Conservation (phyloP, 2,329 filamentous ascomycete genomes). For the Alternaria sp. region DNA sequence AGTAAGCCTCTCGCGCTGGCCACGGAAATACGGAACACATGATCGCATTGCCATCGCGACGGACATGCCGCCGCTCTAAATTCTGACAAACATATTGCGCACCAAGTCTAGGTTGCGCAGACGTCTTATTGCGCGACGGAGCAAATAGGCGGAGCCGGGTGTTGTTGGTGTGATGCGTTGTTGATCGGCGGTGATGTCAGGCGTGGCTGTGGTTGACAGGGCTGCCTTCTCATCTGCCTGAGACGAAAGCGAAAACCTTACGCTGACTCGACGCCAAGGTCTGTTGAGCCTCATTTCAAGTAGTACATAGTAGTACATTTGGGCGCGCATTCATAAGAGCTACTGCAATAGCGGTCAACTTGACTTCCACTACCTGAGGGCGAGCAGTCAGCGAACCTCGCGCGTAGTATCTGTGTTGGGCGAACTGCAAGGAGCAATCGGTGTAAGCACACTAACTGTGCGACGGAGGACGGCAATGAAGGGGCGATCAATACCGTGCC, state of each 20-base stretch:
- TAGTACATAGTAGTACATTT: neutral
- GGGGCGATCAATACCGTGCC: neutral
- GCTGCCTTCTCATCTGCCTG: conserved; percentile 1
- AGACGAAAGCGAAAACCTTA: neutral
- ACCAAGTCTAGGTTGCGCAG: neutral
- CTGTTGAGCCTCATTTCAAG: neutral
- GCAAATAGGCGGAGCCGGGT: conserved; percentile 9
- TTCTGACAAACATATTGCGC: neutral
- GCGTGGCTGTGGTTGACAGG: conserved; percentile 9
- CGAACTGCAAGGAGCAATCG: neutral
- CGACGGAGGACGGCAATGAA: neutral
- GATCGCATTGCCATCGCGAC: neutral
- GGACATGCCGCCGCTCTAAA: conserved; percentile 3
- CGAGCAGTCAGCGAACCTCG: neutral
- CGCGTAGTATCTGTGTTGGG: neutral
- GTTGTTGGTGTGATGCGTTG: conserved; percentile 9
- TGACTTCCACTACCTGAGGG: neutral
- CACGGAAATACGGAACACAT: neutral
- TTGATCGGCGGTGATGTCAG: conserved; percentile 14
- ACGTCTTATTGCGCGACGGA: conserved; percentile 11
- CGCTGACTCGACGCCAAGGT: neutral
- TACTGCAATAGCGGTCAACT: neutral
- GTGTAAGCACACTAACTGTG: conserved; percentile 6
- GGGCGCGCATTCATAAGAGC: neutral
- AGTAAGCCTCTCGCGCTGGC: conserved; percentile 19